Base-by-base conservation (phyloP, 352 stramenopile species). In the Elongisporangium prolatum region DNA sequence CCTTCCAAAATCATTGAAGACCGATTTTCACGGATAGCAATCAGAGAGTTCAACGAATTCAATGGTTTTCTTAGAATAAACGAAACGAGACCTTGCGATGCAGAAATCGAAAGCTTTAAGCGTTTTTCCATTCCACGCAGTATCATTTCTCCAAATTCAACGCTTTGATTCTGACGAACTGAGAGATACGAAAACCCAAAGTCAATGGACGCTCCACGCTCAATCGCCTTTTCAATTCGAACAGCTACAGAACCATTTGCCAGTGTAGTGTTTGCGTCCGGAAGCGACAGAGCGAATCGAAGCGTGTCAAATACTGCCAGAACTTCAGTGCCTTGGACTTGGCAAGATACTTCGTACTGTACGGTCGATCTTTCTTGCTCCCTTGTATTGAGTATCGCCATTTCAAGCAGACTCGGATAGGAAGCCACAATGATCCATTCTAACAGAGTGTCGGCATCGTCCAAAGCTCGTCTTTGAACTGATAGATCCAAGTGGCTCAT, bases 181-280 rank as follows among this genome's bases (percentile, higher is more conserved):
- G 57, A 24, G 2, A 66, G 28, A 28, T 58, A 70, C 20, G 63
- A 65, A 7, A 24, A 34, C 37, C 54, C 54, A 14, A 70, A 52
- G 38, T 44, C 59, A 34, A 70, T 66, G 14, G 50, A 48, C 48
- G 65, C 17, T 65, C 34, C 34, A 17, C 34, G 34, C 11, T 44
- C 34, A 44, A 44, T 44, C 11, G 2, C 3, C 34, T 62, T 63
- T 13, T 55, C 37, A 47, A 11, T 21, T 48, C 38, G 44, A 60
- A 38, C 50, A 48, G 61, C 11, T 25, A 62, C 20, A 13, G 34
- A 54, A 11, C 17, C n/a, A 3, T 24, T 58, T 50, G 59, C 54
- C 40, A 56, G 1, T 22, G 54, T 54, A 47, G 64, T 34, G 47
- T 44, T 44, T 44, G 34, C 11, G 11, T 44, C 34, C 34, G 9